Base-by-base conservation (phyloP, 208 protist species). In the Leishmania lainsoni region DNA sequence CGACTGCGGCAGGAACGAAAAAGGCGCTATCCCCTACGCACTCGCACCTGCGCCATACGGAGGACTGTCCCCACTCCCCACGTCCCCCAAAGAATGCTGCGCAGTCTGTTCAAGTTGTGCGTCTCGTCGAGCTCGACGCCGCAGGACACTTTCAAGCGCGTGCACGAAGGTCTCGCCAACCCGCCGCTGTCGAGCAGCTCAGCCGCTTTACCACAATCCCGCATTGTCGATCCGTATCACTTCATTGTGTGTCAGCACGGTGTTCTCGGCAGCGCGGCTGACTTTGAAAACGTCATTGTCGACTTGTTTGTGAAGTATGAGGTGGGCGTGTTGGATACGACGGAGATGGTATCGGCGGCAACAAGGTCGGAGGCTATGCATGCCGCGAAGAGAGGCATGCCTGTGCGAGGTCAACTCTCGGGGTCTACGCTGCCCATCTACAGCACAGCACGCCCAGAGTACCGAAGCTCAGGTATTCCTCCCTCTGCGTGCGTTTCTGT, bases 191-290 rank as follows among this genome's bases (percentile, higher is more conserved):
- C 5, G 49, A 35, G 49, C 71, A 10, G 26, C 17, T 16, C 29
- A 6, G 48, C 20, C n/a, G 39, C 17, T 16, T 0, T 14, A 58
- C 45, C 54, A 20, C 48, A 48, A 20, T 39, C 61, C 5, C 68
- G 68, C n/a, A 52, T 92, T 3, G 69, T 86, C 9, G 87, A 91
- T n/a, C 84, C 86, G 8, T 84, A 90, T 59, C 89, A 93, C 74
- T 89, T 95, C 76, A 79, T 95, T 48, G 79, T 95, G 9, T 86
- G 90, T 32, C 92, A 95, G 76, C 92, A 95, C 69, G 92, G 92
- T 42, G 75, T 95, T 6, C 83, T 92, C 59, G 89, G 84, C 75
- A 87, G 76, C 78, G 76, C 85, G 4, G 76, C 56, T 22, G 89
- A 94, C 59, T 90, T 96, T 42, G 78, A 91, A 51, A 77, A 81